Conservation (phyloP, 768 basidiomycete genomes). For the Pulveroboletus sp. region DNA sequence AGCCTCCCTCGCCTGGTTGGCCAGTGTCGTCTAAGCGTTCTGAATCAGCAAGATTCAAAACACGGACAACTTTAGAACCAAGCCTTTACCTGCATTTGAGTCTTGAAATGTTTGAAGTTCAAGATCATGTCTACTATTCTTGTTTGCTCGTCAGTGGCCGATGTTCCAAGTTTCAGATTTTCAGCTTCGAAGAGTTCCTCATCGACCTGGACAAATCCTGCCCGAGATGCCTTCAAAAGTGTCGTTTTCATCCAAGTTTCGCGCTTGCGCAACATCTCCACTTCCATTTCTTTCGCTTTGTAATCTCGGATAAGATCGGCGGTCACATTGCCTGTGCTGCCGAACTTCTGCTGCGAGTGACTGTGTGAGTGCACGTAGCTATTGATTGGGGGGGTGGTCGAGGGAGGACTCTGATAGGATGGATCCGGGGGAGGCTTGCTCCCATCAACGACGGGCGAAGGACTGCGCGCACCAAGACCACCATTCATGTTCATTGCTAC, state of each 20-base stretch:
- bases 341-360: conserved; percentile 30
- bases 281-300: conserved; percentile 77
- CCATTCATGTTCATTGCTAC: conserved; percentile 55
- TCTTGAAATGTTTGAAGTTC: conserved; percentile 84
- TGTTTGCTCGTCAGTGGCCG: conserved; percentile 41
- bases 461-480: conserved; percentile 45
- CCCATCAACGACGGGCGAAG: conserved; percentile 57
- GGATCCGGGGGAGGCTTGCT: conserved; percentile 58
- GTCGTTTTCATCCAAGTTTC: conserved; percentile 87
- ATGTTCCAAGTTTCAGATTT: conserved; percentile 33
- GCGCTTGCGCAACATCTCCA: conserved; percentile 72
- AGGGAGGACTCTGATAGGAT: conserved; percentile 45
- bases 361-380: conserved; percentile 46
- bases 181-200: conserved; percentile 45
- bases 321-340: conserved; percentile 67
- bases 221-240: conserved; percentile 66
- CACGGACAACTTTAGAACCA: neutral
- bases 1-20: conserved; percentile 70
- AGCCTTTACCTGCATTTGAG: conserved; percentile 73
- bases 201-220: conserved; percentile 72
- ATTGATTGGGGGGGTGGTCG: conserved; percentile 47
- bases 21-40: conserved; percentile 56
- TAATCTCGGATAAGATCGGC: conserved; percentile 78
- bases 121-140: conserved; percentile 69
- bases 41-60: conserved; percentile 9